Evolutionary conservation across 2,329 filamentous ascomycete species (phyloP), one percentile per base, ranked within the genome.

Genomic region (Boeremia lycopersici): DNA sequence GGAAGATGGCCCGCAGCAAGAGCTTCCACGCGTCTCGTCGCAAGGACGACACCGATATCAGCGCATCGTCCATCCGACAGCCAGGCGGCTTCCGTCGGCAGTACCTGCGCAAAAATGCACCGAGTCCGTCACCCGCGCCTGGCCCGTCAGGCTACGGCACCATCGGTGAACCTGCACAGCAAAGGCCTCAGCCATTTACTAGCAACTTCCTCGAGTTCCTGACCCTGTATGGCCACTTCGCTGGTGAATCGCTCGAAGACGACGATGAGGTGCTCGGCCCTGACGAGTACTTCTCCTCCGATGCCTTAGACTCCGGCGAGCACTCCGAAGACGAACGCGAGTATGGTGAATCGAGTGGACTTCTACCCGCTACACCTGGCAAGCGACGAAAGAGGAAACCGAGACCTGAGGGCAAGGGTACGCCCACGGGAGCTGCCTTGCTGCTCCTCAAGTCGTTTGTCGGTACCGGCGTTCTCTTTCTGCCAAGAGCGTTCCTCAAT

Each of bases 371-470:
- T 23, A 89, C 81, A 10, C 83, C 84, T 5, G 82, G 81, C 10
- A 83, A 90, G 65, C 85, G 87, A 56, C 89, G 86, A 76, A 85
- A 91, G 69, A 88, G 87, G 77, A 87, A 91, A 71, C 93, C 91
- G 79, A 88, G 90, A 36, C 84, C 87, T 47, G 85, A 86, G 57
- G 91, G 93, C 34, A 92, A 87, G 48, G 93, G 91, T 65, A 89
- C 86, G 44, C 87, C 90, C 3, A 87, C 86, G 60, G 90, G 89
- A 58, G 93, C 95, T 9, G 88, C 90, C 10, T 76, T 97, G 64
- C 82, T 99, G 48, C 81, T 99, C 36, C 86, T 99, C 62, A 99
- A 99, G 79, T 98, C 93, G 0, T 99, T 99, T 71, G 95, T 99
- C 42, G 95, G 96, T 17, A 99, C 95, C 0, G 93, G 93, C 51